These are phyloP conservation scores for Astrothelium macrocarpum DNA, from an alignment of 495 filamentous ascomycete species.

Conservation along the genomic window DNA sequence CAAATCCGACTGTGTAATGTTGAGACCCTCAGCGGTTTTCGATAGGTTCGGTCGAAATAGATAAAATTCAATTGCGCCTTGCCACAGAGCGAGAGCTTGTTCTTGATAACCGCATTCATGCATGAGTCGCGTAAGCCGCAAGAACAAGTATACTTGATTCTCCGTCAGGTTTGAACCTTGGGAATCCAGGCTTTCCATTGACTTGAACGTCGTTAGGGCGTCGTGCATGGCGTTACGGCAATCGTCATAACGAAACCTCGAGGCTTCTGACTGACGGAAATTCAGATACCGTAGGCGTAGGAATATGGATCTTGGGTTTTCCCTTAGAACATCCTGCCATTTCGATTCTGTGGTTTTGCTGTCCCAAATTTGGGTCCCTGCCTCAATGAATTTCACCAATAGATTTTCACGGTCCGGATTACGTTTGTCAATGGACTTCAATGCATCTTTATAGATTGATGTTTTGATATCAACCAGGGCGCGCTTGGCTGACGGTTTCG, in stretches of 20 bases:
- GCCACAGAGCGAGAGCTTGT: constrained; percentile 69
- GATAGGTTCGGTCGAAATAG: constrained; percentile 44
- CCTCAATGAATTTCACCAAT: constrained; percentile 57
- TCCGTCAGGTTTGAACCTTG: constrained; percentile 23
- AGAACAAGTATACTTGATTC: constrained; percentile 60
- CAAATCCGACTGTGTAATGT: constrained; percentile 2
- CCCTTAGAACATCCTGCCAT: constrained; percentile 53
- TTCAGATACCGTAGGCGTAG: constrained; percentile 71
- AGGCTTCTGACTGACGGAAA: constrained; percentile 60
- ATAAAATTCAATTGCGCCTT: constrained; percentile 66
- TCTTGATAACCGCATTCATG: constrained; percentile 75
- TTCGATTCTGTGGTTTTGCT: constrained; percentile 46
- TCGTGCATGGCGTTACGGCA: constrained; percentile 42
- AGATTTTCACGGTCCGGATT: constrained; percentile 45
- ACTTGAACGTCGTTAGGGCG: constrained; percentile 31
- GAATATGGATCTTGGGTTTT: constrained; percentile 47
- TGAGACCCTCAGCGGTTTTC: constrained; percentile 12
- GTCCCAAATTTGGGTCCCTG: constrained; percentile 66
- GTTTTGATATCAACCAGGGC: constrained; percentile 69
- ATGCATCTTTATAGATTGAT: constrained; percentile 70
- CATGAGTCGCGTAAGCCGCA: constrained; percentile 63
- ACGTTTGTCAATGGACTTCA: constrained; percentile 41
- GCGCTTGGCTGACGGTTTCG: constrained; percentile 46
- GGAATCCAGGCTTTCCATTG: constrained; percentile 13
- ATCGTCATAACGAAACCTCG: constrained; percentile 58